A percentile compares a stretch with the other conserved stretches of the same genome.
Conservation (phyloP, 2,329 filamentous ascomycete species). For the Penicillium decumbens region DNA sequence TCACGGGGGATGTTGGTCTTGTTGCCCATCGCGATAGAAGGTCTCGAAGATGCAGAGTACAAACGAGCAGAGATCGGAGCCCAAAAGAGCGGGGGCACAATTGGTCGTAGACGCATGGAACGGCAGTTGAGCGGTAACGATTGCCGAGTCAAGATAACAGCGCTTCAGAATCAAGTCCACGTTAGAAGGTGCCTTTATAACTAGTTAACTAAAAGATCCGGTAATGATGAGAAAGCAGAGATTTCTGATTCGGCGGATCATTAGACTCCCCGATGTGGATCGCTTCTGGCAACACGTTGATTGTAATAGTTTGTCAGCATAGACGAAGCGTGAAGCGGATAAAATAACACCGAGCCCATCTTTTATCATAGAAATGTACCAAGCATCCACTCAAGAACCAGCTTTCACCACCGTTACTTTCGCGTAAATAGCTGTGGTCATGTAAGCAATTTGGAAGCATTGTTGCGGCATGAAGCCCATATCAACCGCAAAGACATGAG, state of each 20-base stretch:
- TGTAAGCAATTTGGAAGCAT: too few species aligned
- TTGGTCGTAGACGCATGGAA: slow-evolving; percentile 13
- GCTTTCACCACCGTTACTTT: too few species aligned
- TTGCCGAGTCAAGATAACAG: slow-evolving; percentile 12
- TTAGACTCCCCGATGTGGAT: not conserved
- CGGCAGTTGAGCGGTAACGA: slow-evolving; percentile 14
- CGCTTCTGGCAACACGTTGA: not conserved
- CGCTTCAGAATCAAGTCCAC: not conserved
- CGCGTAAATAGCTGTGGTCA: too few species aligned
- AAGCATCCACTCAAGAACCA: too few species aligned
- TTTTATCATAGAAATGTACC: not conserved
- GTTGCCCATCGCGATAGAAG: slow-evolving; percentile 5
- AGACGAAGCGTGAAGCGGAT: too few species aligned
- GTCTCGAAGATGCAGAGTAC: not conserved
- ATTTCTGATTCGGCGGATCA: slow-evolving; percentile 15
- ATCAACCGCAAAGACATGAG: too few species aligned
- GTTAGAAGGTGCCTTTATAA: not conserved
- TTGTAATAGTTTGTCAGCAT: too few species aligned
- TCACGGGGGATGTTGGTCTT: slow-evolving; percentile 1
- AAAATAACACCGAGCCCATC: too few species aligned
- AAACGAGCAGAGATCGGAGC: slow-evolving; percentile 3
- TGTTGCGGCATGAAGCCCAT: too few species aligned
- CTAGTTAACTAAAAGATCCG: not conserved
- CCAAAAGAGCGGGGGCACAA: slow-evolving; percentile 7
- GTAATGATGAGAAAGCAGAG: slow-evolving; percentile 13